Evolutionary conservation across 1,284 basidiomycete species (phyloP), one percentile per base, ranked within the genome.

Genomic region (Violaceomyces palustris): DNA sequence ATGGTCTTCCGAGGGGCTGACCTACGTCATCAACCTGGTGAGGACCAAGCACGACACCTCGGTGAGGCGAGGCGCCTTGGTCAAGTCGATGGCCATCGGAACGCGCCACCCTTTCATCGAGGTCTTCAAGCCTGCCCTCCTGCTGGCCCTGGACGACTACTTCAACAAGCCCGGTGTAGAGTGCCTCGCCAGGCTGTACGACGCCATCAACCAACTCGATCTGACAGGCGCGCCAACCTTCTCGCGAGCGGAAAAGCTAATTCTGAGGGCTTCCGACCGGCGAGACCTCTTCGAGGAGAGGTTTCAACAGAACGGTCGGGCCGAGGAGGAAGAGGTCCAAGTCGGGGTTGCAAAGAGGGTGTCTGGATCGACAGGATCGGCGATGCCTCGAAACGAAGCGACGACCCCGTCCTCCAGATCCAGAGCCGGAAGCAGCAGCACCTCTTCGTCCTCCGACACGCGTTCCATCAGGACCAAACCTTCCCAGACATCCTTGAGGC

Each of bases 101-200:
- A 93, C 91, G 0, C 83, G 86, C 21, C 86, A 93, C 75, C 91
- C 94, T 0, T 97, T 88, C 74, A 90, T 99, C 49, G 89, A 96
- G 64, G 88, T 97, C 66, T 98, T 94, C 82, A 96, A 97, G 88
- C 92, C 93, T 5, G 83, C 94, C 26, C 81, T 98, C 4, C 78
- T 96, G 0, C 84, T 97, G 65, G 93, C 93, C 1, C 80, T 99
- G 25, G 91, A 97, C 72, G 89, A 96, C 75, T 98, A 97, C 77
- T 91, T 94, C 74, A 78, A 80, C 28, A 81, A 85, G 48, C 89
- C 91, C 0, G 88, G 88, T 0, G 83, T 89, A 68, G 87, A 89
- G 59, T 87, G 87, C 64, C 81, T 97, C 11, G 83, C 85, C 3
- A 82, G 86, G 3, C 79, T 98, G 4, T 97, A 90, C 73, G 88